Evolutionary conservation across 768 basidiomycete species (phyloP).

Genomic region (Erythrobasidium yunnanense): DNA sequence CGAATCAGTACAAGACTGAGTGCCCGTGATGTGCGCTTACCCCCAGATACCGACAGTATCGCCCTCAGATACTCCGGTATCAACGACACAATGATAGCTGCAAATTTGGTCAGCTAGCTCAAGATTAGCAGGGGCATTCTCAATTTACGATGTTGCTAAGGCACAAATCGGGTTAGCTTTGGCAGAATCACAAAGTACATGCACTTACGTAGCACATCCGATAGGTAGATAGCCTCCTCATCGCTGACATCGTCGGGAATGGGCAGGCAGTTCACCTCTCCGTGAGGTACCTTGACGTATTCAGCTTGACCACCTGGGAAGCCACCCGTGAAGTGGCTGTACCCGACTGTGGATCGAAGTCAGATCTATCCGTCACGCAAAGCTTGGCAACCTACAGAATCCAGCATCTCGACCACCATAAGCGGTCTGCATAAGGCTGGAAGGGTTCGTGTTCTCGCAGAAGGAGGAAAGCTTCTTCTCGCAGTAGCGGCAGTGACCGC

Average conservation of each 20-base stretch:
- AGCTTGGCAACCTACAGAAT: conserved; percentile 43
- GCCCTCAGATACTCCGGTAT: conserved; percentile 61
- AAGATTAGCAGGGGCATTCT: too few species aligned
- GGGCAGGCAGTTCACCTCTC: conserved; percentile 59
- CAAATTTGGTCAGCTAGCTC: too few species aligned
- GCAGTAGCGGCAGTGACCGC: conserved; percentile 49
- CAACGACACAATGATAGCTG: conserved; percentile 63
- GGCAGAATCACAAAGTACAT: neutral
- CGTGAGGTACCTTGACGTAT: conserved; percentile 61
- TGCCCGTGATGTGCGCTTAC: conserved; percentile 19
- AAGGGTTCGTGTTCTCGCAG: conserved; percentile 63
- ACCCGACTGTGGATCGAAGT: neutral
- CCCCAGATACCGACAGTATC: conserved; percentile 45
- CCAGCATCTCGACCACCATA: conserved; percentile 61
- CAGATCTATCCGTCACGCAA: neutral
- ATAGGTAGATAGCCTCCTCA: conserved; percentile 48
- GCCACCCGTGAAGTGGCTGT: conserved; percentile 55
- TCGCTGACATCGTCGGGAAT: conserved; percentile 58
- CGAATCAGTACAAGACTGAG: conserved; percentile 11
- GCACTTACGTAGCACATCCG: conserved; percentile 46
- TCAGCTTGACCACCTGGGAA: conserved; percentile 68
- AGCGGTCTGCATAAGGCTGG: conserved; percentile 51
- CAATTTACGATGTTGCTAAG: conserved; percentile 54
- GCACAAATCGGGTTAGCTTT: too few species aligned
- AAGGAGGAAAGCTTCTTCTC: conserved; percentile 60